Percentiles rank a stretch among this genome's conserved stretches.
phyloP scores from a whole-genome alignment of 1,139 yeast genomes.

The Suhomyces anneliseae region DNA sequence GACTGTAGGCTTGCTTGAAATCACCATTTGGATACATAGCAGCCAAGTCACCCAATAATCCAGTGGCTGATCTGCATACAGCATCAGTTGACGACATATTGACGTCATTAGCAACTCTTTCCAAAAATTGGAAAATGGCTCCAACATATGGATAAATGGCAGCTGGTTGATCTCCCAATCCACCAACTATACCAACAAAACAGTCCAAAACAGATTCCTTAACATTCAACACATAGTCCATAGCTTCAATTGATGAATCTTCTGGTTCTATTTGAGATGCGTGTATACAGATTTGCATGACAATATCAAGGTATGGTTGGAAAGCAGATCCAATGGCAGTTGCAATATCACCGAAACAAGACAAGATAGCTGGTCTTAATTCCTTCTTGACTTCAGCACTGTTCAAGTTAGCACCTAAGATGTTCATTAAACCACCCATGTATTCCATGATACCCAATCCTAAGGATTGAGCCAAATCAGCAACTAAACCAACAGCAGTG shows the following conservation, averaged over 20 bases:
- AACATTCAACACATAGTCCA: slow-evolving; percentile 71
- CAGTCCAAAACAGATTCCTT: slow-evolving; percentile 91
- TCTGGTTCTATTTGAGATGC: slow-evolving; percentile 56
- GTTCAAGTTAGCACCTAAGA: slow-evolving; percentile 71
- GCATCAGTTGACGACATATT: slow-evolving; percentile 61
- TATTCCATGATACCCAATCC: slow-evolving; percentile 63
- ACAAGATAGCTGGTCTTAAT: slow-evolving; percentile 80
- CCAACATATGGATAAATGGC: slow-evolving; percentile 64
- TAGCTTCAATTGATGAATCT: slow-evolving; percentile 67
- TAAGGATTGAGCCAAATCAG: slow-evolving; percentile 93
- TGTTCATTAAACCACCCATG: slow-evolving; percentile 77
- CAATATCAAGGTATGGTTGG: slow-evolving; percentile 72
- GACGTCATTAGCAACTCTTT: slow-evolving; percentile 58
- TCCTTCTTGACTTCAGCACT: slow-evolving; percentile 70
- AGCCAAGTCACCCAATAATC: slow-evolving; percentile 89
- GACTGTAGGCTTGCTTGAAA: slow-evolving; percentile 61
- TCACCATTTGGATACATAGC: slow-evolving; percentile 80
- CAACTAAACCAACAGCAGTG: slow-evolving; percentile 92
- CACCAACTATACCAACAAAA: slow-evolving; percentile 92
- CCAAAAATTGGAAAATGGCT: slow-evolving; percentile 69
- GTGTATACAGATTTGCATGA: slow-evolving; percentile 66
- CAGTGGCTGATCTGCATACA: slow-evolving; percentile 76
- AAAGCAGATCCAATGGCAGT: slow-evolving; percentile 79
- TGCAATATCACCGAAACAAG: slow-evolving; percentile 97
- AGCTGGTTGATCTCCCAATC: slow-evolving; percentile 69